Base-by-base conservation (phyloP, 176 grass and related monocot genomes). In the Hsuehochloa calcarea region DNA sequence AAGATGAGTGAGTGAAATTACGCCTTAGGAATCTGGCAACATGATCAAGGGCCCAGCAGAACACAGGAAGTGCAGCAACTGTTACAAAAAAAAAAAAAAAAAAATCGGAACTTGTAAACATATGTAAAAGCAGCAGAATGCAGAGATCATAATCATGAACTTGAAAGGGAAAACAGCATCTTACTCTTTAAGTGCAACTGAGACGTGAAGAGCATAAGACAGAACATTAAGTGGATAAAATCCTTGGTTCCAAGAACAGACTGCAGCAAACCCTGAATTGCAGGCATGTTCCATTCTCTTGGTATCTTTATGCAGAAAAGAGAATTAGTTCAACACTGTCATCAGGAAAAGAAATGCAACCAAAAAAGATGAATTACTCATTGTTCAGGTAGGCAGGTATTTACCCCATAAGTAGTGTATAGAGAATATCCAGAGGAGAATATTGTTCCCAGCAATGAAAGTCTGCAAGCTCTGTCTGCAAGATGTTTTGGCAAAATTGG, bases 21-120 rank as follows among this genome's bases (percentile, higher is more conserved):
- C 80, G 70, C 87, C 93, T 98, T 70, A 98, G 65, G 51, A 98
- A 98, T 85, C 87, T 90, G 61, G 96, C 90, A 65, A 98, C 93
- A 90, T 94, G 86, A 46, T 95, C 93, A 69, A 98, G 87, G 22
- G 96, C 88, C 96, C 96, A 98, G 80, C 96, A 98, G 70, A 98
- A 75, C 50, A 94, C 93, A 87, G 96, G 96, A 43, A 98, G 79
- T 70, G 94, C 80, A 59, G 96, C 91, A 90, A 98, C 96, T 98
- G 88, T 72, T 69, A 81, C 49, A 82, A 41, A 85, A 73, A 39
- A 51, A 17, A 34, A 34, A 2, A 85, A 40, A 84, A 72, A 38
- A 47, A 77, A 8, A 64, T 8, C 15, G 61, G 19, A 68, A 68
- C 8, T 15, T 39, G 29, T 52, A 75, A 29, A 19, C 39, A 59